Evolutionary conservation across 2,329 filamentous ascomycete genomes (phyloP).

Genomic region (Xylariaceae sp.): DNA sequence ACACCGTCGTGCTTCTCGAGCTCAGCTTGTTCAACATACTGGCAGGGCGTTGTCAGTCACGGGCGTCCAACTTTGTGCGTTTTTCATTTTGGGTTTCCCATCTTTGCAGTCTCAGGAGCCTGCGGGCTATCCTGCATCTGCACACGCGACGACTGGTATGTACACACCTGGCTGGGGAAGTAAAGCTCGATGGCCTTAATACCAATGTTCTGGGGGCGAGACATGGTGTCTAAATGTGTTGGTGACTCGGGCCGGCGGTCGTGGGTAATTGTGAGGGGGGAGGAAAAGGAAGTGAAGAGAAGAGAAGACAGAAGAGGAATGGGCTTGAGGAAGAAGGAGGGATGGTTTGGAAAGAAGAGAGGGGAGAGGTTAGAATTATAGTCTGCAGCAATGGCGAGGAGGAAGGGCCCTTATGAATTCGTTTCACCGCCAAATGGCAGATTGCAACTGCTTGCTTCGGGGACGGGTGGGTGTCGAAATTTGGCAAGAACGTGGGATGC

Average conservation of each 20-base stretch:
- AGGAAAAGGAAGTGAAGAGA: conserved; percentile 3
- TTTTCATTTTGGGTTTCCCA: not conserved
- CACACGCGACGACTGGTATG: conserved; percentile 7
- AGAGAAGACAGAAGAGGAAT: conserved; percentile 13
- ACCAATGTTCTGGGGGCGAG: conserved; percentile 80
- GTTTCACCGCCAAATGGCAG: conserved; percentile 30
- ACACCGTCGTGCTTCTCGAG: conserved; percentile 85
- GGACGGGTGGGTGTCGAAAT: conserved; percentile 9
- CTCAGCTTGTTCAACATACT: conserved; percentile 81
- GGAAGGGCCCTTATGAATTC: conserved; percentile 21
- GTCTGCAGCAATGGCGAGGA: conserved; percentile 17
- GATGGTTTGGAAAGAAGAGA: not conserved
- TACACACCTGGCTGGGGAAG: conserved; percentile 74
- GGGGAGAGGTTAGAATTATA: conserved; percentile 2
- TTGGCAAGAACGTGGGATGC: conserved; percentile 12
- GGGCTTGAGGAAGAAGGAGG: not conserved
- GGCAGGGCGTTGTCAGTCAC: conserved; percentile 23
- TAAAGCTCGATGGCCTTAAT: conserved; percentile 92
- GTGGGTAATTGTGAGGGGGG: conserved; percentile 1
- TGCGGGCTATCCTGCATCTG: conserved; percentile 1
- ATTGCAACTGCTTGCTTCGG: conserved; percentile 3
- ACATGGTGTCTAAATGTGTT: conserved; percentile 44
- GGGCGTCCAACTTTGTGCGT: conserved; percentile 5
- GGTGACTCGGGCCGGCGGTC: conserved; percentile 8
- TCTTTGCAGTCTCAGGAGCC: not conserved